Evolutionary conservation across 2,329 filamentous ascomycete genomes (phyloP).

Genomic region (Diaporthe citriasiana): DNA sequence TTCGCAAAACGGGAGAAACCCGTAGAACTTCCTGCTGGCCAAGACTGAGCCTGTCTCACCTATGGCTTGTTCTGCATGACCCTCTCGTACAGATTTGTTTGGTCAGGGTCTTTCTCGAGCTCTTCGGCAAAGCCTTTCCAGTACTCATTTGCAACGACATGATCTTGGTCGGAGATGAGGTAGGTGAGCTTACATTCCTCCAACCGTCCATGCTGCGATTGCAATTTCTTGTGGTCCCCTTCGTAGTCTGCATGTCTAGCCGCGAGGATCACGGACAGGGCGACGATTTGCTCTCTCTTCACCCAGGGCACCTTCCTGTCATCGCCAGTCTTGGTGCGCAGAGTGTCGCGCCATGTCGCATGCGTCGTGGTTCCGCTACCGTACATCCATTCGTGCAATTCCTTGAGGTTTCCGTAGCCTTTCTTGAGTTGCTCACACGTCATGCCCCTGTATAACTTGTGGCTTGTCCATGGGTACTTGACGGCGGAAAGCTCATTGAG

Average conservation of each 20-base stretch:
- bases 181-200: not conserved
- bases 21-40: not conserved
- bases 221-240: not conserved
- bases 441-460: not conserved
- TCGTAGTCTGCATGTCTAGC: not conserved
- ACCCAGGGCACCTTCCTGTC: not conserved
- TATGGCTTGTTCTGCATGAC: not conserved
- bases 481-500: not conserved
- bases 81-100: not conserved
- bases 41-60: not conserved
- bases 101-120: constrained; percentile 31
- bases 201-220: not conserved
- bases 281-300: not conserved
- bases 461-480: not conserved
- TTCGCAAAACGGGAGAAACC: not conserved
- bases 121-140: constrained; percentile 36
- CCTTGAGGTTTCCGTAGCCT: accelerated
- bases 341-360: not conserved
- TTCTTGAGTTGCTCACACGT: too few species aligned
- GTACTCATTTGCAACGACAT: not conserved
- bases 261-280: not conserved
- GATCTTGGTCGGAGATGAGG: not conserved
- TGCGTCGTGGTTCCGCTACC: not conserved
- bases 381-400: not conserved
- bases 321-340: not conserved